A percentile compares a stretch with the other conserved stretches of the same genome.
phyloP scores from a whole-genome alignment of 2,329 filamentous ascomycete genomes.

The Curvularia verruculosa region DNA sequence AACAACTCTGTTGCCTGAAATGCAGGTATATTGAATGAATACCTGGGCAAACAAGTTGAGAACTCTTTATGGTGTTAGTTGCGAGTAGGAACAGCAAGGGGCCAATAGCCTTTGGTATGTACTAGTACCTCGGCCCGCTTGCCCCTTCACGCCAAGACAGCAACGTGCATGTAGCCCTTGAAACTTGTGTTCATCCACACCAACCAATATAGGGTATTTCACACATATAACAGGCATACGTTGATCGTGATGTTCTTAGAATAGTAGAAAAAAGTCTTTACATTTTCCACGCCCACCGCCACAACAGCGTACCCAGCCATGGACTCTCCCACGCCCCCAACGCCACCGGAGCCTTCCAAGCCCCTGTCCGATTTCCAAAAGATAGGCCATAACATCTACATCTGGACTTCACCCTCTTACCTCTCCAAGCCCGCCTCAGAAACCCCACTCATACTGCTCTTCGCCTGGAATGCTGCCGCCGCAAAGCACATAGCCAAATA shows the following conservation, averaged over 20 bases:
- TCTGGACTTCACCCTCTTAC: slow-evolving; percentile 35
- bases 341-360: slow-evolving; percentile 6
- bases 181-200: not conserved
- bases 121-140: slow-evolving; percentile 13
- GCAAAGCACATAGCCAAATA: slow-evolving; percentile 49
- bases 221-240: not conserved
- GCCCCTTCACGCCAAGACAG: slow-evolving; percentile 11
- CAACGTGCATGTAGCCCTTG: not conserved
- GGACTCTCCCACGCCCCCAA: slow-evolving; percentile 12
- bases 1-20: slow-evolving; percentile 1
- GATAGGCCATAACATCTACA: slow-evolving; percentile 44
- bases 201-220: not conserved
- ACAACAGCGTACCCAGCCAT: slow-evolving; percentile 12
- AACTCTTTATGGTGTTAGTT: not conserved
- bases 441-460: slow-evolving; percentile 41
- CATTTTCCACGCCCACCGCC: not conserved
- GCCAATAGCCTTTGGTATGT: not conserved
- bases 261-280: not conserved
- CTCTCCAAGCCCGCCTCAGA: slow-evolving; percentile 9
- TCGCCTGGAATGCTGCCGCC: slow-evolving; percentile 46
- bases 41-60: not conserved
- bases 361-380: slow-evolving; percentile 41
- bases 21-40: not conserved
- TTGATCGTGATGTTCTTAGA: not conserved
- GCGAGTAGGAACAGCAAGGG: not conserved